These are phyloP conservation scores for Aspergillus neotritici DNA, from an alignment of 2,329 filamentous ascomycete species.

Conservation along the genomic window DNA sequence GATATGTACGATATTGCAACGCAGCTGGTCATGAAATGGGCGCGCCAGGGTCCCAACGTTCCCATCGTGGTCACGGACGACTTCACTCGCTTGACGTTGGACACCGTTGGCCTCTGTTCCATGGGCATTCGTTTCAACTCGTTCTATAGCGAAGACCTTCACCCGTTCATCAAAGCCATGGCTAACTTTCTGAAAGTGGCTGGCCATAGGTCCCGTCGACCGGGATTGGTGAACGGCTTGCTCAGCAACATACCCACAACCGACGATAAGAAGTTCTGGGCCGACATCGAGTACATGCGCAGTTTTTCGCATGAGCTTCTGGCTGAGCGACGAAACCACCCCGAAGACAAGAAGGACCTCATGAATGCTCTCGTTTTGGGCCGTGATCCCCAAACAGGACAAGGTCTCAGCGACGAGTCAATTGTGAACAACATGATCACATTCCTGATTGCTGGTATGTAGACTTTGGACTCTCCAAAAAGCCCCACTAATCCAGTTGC, in stretches of 20 bases:
- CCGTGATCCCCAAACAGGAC: slow-evolving; percentile 61
- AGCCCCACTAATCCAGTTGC: not conserved
- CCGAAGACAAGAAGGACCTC: slow-evolving; percentile 58
- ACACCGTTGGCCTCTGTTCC: slow-evolving; percentile 65
- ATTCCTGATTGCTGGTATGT: slow-evolving; percentile 58
- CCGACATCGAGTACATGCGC: slow-evolving; percentile 42
- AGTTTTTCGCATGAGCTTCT: slow-evolving; percentile 57
- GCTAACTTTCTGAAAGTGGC: slow-evolving; percentile 55
- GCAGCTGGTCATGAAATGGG: slow-evolving; percentile 40
- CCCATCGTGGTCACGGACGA: slow-evolving; percentile 59
- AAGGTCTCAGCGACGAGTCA: slow-evolving; percentile 56
- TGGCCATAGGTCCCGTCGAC: slow-evolving; percentile 47
- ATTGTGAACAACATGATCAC: slow-evolving; percentile 68
- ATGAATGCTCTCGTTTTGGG: slow-evolving; percentile 65
- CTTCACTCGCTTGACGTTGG: slow-evolving; percentile 67
- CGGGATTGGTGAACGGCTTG: slow-evolving; percentile 42
- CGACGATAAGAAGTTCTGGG: slow-evolving; percentile 30
- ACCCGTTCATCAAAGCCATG: slow-evolving; percentile 67
- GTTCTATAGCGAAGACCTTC: slow-evolving; percentile 62
- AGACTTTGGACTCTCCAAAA: not conserved
- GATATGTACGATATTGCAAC: slow-evolving; percentile 38
- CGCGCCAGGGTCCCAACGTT: slow-evolving; percentile 47
- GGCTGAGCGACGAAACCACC: slow-evolving; percentile 51
- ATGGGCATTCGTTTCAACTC: slow-evolving; percentile 71
- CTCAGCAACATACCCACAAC: slow-evolving; percentile 40